Percentiles rank a stretch among this genome's conserved stretches.
phyloP scores from a whole-genome alignment of 2,329 filamentous ascomycete species.

The Talaromyces verruculosus region DNA sequence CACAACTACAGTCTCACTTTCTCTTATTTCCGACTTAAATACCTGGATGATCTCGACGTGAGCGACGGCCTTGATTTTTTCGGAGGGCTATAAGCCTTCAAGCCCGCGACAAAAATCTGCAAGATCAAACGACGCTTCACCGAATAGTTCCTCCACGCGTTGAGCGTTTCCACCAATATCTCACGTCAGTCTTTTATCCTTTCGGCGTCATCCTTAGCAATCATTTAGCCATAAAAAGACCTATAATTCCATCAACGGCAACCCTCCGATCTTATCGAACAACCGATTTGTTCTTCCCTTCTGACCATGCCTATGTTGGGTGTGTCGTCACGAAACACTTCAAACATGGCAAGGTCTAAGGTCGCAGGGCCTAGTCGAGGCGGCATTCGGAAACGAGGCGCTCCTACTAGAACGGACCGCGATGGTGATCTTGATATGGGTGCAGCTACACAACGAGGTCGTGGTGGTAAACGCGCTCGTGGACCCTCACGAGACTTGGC shows the following conservation, averaged over 20 bases:
- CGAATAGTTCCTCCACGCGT: not conserved
- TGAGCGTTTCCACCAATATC: not conserved
- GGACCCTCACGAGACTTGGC: conserved; percentile 31
- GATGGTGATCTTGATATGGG: conserved; percentile 64
- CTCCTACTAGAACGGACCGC: conserved; percentile 50
- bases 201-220: not conserved
- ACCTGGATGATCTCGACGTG: not conserved
- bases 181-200: not conserved
- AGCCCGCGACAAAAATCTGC: conserved; percentile 9
- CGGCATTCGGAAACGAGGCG: conserved; percentile 53
- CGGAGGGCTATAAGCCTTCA: not conserved
- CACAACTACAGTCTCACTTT: not conserved
- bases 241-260: not conserved
- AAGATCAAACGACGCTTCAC: not conserved
- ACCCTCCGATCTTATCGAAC: not conserved
- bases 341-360: conserved; percentile 36
- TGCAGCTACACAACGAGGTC: conserved; percentile 34
- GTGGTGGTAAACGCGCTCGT: conserved; percentile 37
- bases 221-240: no score
- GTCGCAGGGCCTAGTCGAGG: conserved; percentile 41
- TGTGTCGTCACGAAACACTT: conserved; percentile 23
- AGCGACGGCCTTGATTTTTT: not conserved
- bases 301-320: conserved; percentile 22
- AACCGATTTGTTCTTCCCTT: not conserved
- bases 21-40: not conserved